Evolutionary conservation across 106 monocot genomes (phyloP).

Genomic region (Dendrobium nobile): DNA sequence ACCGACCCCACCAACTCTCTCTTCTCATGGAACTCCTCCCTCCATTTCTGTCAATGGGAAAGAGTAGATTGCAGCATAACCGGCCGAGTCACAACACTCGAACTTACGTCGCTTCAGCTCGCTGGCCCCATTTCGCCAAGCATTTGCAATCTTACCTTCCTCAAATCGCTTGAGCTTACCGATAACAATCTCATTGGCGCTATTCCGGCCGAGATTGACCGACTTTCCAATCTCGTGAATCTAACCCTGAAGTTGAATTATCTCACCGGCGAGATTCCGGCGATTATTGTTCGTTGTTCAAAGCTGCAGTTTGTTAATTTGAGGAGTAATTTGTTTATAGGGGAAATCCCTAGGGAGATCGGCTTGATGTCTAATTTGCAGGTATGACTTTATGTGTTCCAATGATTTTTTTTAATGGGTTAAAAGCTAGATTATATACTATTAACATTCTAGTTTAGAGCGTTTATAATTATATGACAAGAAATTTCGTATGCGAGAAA

Average conservation of each 20-base stretch:
- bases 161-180: constrained; percentile 13
- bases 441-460: too few species aligned
- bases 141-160: constrained; percentile 35
- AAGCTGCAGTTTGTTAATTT: neutral
- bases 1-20: constrained; percentile 5
- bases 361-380: neutral
- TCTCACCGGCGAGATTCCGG: constrained; percentile 11
- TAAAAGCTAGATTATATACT: too few species aligned
- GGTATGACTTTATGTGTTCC: neutral
- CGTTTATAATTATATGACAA: too few species aligned
- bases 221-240: constrained; percentile 2
- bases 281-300: neutral
- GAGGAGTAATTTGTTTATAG: constrained; percentile 2
- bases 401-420: too few species aligned
- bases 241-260: constrained; percentile 27
- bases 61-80: constrained; percentile 29
- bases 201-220: constrained; percentile 26
- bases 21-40: constrained; percentile 23
- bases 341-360: constrained; percentile 9
- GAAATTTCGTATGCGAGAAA: too few species aligned
- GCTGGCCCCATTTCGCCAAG: constrained; percentile 28
- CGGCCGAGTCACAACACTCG: constrained; percentile 14
- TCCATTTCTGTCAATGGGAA: constrained; percentile 28
- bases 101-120: constrained; percentile 19
- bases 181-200: constrained; percentile 24